Conservation (phyloP, 495 filamentous ascomycete species). For the Gamarada debralockiae region DNA sequence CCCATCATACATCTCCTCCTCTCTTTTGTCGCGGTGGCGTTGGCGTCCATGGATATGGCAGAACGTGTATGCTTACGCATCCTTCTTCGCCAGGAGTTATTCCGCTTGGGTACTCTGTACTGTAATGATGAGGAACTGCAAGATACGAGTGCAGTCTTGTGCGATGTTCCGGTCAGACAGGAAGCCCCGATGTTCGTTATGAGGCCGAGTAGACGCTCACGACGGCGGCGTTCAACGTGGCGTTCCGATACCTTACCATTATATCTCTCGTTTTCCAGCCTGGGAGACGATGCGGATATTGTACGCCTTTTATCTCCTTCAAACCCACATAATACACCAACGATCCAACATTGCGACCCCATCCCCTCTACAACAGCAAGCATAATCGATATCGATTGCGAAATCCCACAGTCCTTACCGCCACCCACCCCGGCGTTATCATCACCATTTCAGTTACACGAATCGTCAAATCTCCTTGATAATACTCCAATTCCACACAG, state of each 20-base stretch:
- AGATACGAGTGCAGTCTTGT: slow-evolving; percentile 4
- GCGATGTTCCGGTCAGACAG: slow-evolving; percentile 6
- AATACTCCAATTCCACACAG: slow-evolving; percentile 1
- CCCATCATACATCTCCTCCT: slow-evolving; percentile 6
- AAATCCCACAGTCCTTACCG: slow-evolving; percentile 27
- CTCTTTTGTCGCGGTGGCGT: slow-evolving; percentile 6
- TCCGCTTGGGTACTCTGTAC: slow-evolving; percentile 21
- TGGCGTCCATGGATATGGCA: slow-evolving; percentile 10
- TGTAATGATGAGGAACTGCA: slow-evolving; percentile 16
- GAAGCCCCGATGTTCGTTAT: slow-evolving; percentile 10
- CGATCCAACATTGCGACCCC: slow-evolving; percentile 21
- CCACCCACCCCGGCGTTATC: slow-evolving; percentile 10
- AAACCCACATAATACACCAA: not conserved
- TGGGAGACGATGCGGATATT: slow-evolving; percentile 20
- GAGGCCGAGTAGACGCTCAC: slow-evolving; percentile 6
- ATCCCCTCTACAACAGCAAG: not conserved
- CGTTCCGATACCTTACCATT: slow-evolving; percentile 13
- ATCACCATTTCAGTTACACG: not conserved
- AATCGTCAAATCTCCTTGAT: slow-evolving; percentile 6
- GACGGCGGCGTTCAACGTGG: slow-evolving; percentile 7
- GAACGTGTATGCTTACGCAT: slow-evolving; percentile 22
- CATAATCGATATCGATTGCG: not conserved
- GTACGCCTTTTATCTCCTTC: slow-evolving; percentile 9
- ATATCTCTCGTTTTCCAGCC: slow-evolving; percentile 17
- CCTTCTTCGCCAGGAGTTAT: slow-evolving; percentile 23